Conservation (phyloP, 108 stramenopile genomes). For the Stephanodiscus minutulus region DNA sequence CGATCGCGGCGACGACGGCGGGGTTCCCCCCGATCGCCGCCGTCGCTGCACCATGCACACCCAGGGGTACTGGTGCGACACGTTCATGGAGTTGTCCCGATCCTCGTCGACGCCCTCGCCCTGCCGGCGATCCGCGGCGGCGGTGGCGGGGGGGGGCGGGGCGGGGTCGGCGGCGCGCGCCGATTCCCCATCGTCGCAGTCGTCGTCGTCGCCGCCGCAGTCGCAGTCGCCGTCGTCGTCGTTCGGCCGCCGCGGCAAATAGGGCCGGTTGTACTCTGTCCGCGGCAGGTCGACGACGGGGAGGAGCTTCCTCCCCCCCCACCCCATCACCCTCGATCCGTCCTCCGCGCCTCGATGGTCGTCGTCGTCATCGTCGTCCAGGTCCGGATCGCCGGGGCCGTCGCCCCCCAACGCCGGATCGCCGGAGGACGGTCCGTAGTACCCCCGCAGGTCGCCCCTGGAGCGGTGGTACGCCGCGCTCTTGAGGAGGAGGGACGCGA, state of each 20-base stretch:
- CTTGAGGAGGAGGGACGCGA: slow-evolving; percentile 68
- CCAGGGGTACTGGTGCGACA: slow-evolving; percentile 85
- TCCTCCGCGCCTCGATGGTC: too few relatives aligned
- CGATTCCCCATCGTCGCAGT: too few relatives aligned
- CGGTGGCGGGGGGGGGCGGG: too few relatives aligned
- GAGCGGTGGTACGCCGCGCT: slow-evolving; percentile 60
- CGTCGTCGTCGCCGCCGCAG: too few relatives aligned
- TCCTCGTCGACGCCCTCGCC: slow-evolving; percentile 35
- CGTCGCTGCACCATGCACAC: slow-evolving; percentile 56
- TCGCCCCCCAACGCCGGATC: too few relatives aligned
- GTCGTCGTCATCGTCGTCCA: not conserved
- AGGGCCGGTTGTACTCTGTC: slow-evolving; percentile 70
- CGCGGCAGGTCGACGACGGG: slow-evolving; percentile 65
- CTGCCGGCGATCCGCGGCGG: too few relatives aligned
- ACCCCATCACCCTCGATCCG: too few relatives aligned
- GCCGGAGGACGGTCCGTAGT: not conserved
- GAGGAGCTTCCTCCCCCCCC: not conserved
- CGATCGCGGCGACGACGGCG: too few relatives aligned
- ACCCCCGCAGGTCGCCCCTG: slow-evolving; percentile 4
- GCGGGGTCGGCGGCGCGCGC: too few relatives aligned
- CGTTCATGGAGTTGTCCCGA: slow-evolving; percentile 44
- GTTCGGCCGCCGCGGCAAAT: slow-evolving; percentile 49
- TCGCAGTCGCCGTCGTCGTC: slow-evolving; percentile 2
- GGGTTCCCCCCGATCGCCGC: not conserved
- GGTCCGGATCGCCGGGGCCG: too few relatives aligned